Evolutionary conservation across 768 basidiomycete genomes (phyloP).

Genomic region (Pleurotus sapidus): DNA sequence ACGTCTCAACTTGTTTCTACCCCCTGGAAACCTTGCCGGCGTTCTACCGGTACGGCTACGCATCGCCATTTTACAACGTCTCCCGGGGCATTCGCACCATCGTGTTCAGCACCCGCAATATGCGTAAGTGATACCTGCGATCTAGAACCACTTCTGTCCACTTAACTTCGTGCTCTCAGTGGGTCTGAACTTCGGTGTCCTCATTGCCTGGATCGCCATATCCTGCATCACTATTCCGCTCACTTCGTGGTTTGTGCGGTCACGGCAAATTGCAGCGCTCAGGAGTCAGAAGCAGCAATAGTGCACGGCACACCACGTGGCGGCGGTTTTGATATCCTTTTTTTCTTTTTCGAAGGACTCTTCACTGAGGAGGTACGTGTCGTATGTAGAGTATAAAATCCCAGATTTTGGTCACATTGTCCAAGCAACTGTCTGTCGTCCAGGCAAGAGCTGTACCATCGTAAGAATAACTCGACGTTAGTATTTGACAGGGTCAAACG

Average conservation of each 20-base stretch:
- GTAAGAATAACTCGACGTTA: too few species aligned
- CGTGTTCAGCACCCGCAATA: conserved; percentile 61
- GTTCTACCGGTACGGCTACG: conserved; percentile 67
- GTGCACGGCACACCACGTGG: neutral
- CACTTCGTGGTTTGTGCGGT: conserved; percentile 39
- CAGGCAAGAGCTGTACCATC: too few species aligned
- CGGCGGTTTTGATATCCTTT: too few species aligned
- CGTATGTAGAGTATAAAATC: too few species aligned
- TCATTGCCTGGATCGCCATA: conserved; percentile 51
- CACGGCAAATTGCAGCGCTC: neutral
- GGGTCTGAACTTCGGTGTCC: conserved; percentile 59
- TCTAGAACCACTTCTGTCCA: neutral
- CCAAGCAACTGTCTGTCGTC: too few species aligned
- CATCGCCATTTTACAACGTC: conserved; percentile 71
- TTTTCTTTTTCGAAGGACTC: too few species aligned
- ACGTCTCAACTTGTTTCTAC: conserved; percentile 53
- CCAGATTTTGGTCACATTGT: too few species aligned
- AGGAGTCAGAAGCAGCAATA: neutral
- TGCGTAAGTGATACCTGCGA: conserved; percentile 33
- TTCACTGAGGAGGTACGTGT: too few species aligned
- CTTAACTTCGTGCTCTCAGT: conserved; percentile 30
- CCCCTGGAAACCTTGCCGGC: conserved; percentile 58
- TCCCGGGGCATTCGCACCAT: conserved; percentile 57
- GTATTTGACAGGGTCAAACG: too few species aligned
- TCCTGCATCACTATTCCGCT: conserved; percentile 52